Evolutionary conservation across 2,329 filamentous ascomycete genomes (phyloP), one percentile per base, ranked within the genome.

Genomic region (Colletotrichum orbiculare): DNA sequence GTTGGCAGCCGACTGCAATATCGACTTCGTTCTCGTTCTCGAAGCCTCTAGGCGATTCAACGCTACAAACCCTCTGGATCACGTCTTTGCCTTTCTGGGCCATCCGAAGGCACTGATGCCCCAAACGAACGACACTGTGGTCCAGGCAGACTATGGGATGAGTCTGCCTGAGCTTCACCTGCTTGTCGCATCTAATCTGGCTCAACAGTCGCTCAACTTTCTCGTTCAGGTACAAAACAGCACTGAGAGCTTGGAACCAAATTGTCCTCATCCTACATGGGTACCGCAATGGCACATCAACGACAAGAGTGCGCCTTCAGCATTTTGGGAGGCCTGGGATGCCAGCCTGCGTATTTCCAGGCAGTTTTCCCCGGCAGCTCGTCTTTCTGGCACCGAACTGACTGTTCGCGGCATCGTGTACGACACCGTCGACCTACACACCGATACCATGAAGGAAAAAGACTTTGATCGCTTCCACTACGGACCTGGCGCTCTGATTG

Each of bases 291-390:
- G 50, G 50, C 39, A 54, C 37, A 15, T 41, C 37, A 54, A 54
- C 9, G 17, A 41, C 8, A 10, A 17, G 6, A 12, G n/a, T 35
- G 47, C 50, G 13, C 50, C 37, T n/a, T 41, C 35, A 6, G 50
- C 50, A 7, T 54, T 54, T 17, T 54, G 50, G 50, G 50, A 54
- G 15, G 50, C 50, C n/a, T 54, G 50, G 50, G 50, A 54, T 17
- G 15, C 50, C 8, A 54, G 50, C 8, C 50, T 54, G 8, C 50
- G 50, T 8, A 41, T 41, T 12, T 39, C 50, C 9, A 25, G 25
- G 7, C 50, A 42, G 15, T 9, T 10, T 12, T 6, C 13, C 8
- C 41, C 15, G n/a, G 6, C 11, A 11, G 50, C 50, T 5, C 11
- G 39, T 8, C n/a, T 54, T 8, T 11, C 15, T 8, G 37, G 7